These are phyloP conservation scores for Cubamyces sp. DNA, from an alignment of 768 basidiomycete species.

Conservation along the genomic window DNA sequence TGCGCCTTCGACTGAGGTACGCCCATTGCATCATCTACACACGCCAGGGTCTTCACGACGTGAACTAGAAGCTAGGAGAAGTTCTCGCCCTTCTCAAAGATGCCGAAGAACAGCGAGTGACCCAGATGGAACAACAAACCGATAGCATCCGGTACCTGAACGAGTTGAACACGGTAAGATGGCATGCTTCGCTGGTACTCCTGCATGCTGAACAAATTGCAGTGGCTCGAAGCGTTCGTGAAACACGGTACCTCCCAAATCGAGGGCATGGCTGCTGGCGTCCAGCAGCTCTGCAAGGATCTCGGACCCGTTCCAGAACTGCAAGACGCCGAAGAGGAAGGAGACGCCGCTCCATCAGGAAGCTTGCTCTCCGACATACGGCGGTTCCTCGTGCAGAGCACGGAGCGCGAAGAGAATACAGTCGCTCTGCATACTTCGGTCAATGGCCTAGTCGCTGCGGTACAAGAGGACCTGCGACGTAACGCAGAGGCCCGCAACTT, in stretches of 20 bases:
- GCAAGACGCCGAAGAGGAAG: slow-evolving; percentile 28
- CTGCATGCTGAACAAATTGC: slow-evolving; percentile 17
- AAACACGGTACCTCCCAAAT: slow-evolving; percentile 77
- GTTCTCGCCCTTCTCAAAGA: slow-evolving; percentile 53
- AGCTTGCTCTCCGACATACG: slow-evolving; percentile 43
- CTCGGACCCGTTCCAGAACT: slow-evolving; percentile 43
- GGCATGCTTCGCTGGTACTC: background rate
- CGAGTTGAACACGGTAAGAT: slow-evolving; percentile 68
- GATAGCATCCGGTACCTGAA: slow-evolving; percentile 81
- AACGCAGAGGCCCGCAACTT: slow-evolving; percentile 46
- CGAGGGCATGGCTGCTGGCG: slow-evolving; percentile 57
- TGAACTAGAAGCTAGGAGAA: slow-evolving; percentile 41
- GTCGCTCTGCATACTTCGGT: slow-evolving; percentile 40
- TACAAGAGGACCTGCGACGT: slow-evolving; percentile 46
- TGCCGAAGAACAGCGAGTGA: slow-evolving; percentile 50
- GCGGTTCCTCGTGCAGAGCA: slow-evolving; percentile 39
- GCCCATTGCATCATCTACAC: background rate
- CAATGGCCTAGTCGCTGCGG: slow-evolving; percentile 41
- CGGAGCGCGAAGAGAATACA: slow-evolving; percentile 36
- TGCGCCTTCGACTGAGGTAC: background rate
- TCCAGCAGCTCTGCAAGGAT: slow-evolving; percentile 62
- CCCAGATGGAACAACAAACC: slow-evolving; percentile 65
- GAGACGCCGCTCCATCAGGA: slow-evolving; percentile 21
- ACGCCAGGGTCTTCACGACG: background rate
- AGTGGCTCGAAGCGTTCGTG: slow-evolving; percentile 89